Evolutionary conservation across 257 asterid genomes (phyloP), one percentile per base, ranked within the genome.

Genomic region (Ophiorrhiza pumila): DNA sequence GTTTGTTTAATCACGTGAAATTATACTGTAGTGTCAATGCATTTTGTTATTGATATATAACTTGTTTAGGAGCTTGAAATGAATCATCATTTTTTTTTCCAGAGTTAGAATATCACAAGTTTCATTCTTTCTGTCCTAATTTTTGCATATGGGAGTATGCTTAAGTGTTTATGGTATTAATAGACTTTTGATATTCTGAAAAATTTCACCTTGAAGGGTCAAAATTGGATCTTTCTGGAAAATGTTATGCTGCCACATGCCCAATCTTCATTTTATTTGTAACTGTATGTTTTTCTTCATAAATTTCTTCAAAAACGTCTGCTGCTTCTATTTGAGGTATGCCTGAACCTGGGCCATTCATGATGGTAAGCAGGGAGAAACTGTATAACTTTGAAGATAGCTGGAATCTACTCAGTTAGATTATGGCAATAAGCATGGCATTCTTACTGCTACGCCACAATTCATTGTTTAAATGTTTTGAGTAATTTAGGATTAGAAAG

Each of bases 211-310:
- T 57, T 29, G 34, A 23, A 45, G 49, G 22, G 29, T n/a, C 41
- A 62, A 50, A 64, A 12, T 37, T 43, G n/a, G 41, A 35, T 3
- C 3, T 47, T 62, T 23, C 0, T 49, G 39, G 52, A 43, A 34
- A 20, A 61, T 34, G 39, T 42, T 13, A 41, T 25, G 14, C 70
- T 42, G 55, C 37, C 13, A n/a, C 2, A 61, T 45, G 49, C 34
- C 56, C 31, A 72, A 46, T 35, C 62, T 61, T 72, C 7, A 22
- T 62, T 29, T 2, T 61, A 46, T 62, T 72, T 62, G 3, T 10
- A 29, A 29, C 2, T 14, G 4, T 27, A 43, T 34, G 52, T n/a
- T n/a, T 32, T 53, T 15, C 35, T 69, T 52, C 52, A n/a, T 10
- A n/a, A 23, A 15, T 64, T 41, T 41, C 7, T n/a, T 42, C 13